Conservation (phyloP, 495 filamentous ascomycete genomes). For the Melanomma pulvis-pyrius region DNA sequence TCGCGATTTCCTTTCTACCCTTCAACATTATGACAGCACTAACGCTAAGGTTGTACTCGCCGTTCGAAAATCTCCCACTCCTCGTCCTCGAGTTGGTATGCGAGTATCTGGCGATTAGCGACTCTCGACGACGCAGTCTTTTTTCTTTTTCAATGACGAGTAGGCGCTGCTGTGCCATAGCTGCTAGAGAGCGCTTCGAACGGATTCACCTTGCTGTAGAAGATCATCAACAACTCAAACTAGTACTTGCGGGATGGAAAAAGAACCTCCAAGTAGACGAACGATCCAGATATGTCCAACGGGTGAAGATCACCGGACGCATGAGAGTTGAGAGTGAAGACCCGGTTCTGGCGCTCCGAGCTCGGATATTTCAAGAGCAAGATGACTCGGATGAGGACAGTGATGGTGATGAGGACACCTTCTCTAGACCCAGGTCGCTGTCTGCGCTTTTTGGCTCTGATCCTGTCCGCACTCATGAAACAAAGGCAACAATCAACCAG, state of each 20-base stretch:
- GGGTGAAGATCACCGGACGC: not conserved
- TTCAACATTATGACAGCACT: no score
- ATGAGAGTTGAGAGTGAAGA: not conserved
- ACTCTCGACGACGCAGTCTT: constrained; percentile 5
- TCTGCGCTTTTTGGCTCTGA: not conserved
- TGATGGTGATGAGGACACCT: not conserved
- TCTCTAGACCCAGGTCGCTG: not conserved
- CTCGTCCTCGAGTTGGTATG: constrained; percentile 6
- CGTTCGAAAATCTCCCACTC: constrained; percentile 8
- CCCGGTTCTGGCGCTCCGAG: not conserved
- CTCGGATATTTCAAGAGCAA: not conserved
- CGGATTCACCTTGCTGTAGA: not conserved
- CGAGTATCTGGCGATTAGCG: constrained; percentile 1
- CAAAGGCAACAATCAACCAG: not conserved
- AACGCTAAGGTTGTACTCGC: no score
- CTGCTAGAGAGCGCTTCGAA: constrained; percentile 11
- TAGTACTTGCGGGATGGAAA: not conserved
- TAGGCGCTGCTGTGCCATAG: constrained; percentile 4
- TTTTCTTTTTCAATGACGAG: constrained; percentile 11
- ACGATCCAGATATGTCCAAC: not conserved
- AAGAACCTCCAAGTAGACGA: not conserved
- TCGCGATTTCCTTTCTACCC: no score
- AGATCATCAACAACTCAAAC: not conserved
- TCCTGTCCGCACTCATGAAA: not conserved
- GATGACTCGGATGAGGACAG: not conserved